These are phyloP conservation scores for Eucommia ulmoides DNA, from an alignment of 257 asterid species.

Conservation along the genomic window DNA sequence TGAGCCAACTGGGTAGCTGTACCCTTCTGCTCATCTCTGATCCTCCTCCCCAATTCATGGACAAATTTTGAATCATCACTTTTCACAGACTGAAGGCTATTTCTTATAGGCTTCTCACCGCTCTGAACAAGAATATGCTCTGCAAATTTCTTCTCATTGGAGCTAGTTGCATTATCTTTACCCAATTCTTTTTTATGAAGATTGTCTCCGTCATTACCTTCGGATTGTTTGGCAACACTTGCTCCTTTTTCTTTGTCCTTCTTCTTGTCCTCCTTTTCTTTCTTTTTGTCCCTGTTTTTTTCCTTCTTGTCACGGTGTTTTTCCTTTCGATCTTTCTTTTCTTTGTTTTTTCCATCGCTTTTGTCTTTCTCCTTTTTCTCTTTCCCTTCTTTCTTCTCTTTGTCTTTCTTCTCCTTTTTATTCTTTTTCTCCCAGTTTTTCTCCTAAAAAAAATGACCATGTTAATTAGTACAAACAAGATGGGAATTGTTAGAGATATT, in stretches of 20 bases:
- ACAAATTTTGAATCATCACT: conserved; percentile 39
- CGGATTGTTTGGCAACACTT: conserved; percentile 42
- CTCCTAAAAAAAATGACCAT: conserved; percentile 57
- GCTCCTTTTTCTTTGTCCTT: conserved; percentile 30
- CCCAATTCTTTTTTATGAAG: conserved; percentile 20
- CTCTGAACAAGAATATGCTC: conserved; percentile 29
- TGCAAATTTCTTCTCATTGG: conserved; percentile 21
- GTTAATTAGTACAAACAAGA: too few species aligned
- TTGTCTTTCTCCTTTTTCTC: conserved; percentile 48
- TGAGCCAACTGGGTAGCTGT: conserved; percentile 27
- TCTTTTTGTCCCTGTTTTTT: conserved; percentile 39
- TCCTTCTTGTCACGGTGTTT: conserved; percentile 55
- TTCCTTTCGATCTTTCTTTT: conserved; percentile 52
- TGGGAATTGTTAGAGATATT: too few species aligned
- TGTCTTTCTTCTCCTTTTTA: conserved; percentile 60
- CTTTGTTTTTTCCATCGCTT: conserved; percentile 43
- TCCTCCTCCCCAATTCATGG: conserved; percentile 53
- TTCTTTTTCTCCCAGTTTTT: conserved; percentile 52
- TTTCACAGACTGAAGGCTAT: conserved; percentile 16
- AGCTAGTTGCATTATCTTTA: conserved; percentile 14
- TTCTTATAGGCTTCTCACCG: conserved; percentile 26
- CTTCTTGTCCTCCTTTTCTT: conserved; percentile 33
- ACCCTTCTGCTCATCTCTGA: conserved; percentile 29
- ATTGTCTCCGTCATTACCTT: conserved; percentile 22
- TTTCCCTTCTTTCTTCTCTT: conserved; percentile 50